Evolutionary conservation across 2,329 filamentous ascomycete species (phyloP), one percentile per base, ranked within the genome.

Genomic region (Alternaria panax): DNA sequence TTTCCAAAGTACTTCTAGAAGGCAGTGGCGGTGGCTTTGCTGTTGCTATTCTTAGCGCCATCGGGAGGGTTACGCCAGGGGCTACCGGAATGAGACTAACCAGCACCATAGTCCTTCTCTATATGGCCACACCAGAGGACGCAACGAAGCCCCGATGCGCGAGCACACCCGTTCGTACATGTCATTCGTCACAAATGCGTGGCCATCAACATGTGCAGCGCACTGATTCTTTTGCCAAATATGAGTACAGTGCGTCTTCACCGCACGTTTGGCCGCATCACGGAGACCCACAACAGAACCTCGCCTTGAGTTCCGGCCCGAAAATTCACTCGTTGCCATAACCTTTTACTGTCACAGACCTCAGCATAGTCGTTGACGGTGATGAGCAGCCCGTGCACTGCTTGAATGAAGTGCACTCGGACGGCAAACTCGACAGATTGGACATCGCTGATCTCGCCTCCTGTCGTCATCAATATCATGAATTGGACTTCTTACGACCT

Each of bases 361-460:
- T 82, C 40, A 71, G 74, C 53, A 80, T 83, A 76, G 75, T 78
- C 32, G 77, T 81, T 22, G 76, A 78, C 54, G 75, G 74, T 20
- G 74, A 73, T 7, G 64, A 71, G 27, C 63, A 70, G 12, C 69
- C 69, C 2, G 60, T 80, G 25, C 80, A 82, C 60, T 77, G 69
- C n/a, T 80, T 80, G 54, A 80, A 79, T 0, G 68, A 71, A 43
- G 69, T 78, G 7, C 67, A 73, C 12, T 60, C 69, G 12, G 63
- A 67, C 18, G 69, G 77, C 2, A 62, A 73, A 27, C 68, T 71
- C 1, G 59, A 59, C 14, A 76, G 79, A 36, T 40, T 78, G 12
- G 65, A 74, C 22, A 62, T 79, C n/a, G 63, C 66, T 16, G 74
- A 78, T 54, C 72, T 65, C 45, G 62, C 62, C 11, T 70, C 65